These are phyloP conservation scores for Blechomonas ayalai DNA, from an alignment of 208 protist species.

Conservation along the genomic window DNA sequence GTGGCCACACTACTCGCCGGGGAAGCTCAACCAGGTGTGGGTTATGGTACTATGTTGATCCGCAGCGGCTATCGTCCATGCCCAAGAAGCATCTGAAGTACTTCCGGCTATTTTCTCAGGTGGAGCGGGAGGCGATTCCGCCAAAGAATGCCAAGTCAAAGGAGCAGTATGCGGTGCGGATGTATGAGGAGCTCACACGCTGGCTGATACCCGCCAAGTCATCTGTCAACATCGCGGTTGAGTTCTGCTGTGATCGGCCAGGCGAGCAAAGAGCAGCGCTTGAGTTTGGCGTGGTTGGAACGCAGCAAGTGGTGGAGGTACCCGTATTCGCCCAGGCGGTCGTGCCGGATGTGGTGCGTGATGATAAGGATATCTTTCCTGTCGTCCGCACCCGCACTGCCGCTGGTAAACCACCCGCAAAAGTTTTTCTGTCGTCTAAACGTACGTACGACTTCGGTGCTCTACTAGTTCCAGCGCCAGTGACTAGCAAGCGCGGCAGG, in stretches of 20 bases:
- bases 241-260: constrained; percentile 71
- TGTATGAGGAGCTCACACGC: constrained; percentile 62
- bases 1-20: constrained; percentile 3
- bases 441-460: constrained; percentile 93
- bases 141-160: constrained; percentile 35
- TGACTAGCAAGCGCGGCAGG: constrained; percentile 25
- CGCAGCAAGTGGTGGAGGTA: constrained; percentile 50
- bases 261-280: constrained; percentile 25
- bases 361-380: constrained; percentile 83
- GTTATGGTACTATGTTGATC: constrained; percentile 23
- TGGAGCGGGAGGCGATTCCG: constrained; percentile 39
- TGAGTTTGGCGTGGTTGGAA: constrained; percentile 80
- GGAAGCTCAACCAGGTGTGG: constrained; percentile 6
- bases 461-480: constrained; percentile 70
- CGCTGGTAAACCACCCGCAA: constrained; percentile 22
- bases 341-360: constrained; percentile 83
- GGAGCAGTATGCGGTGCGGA: constrained; percentile 9
- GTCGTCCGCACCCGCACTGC: constrained; percentile 21
- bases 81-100: constrained; percentile 5
- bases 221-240: constrained; percentile 51
- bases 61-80: constrained; percentile 6
- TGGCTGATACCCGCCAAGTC: constrained; percentile 77
- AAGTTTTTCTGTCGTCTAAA: constrained; percentile 58
- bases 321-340: constrained; percentile 31
- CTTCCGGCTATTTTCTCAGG: constrained; percentile 72